These are phyloP conservation scores for Sporobolomyces phaffii DNA, from an alignment of 768 basidiomycete species.

Conservation along the genomic window DNA sequence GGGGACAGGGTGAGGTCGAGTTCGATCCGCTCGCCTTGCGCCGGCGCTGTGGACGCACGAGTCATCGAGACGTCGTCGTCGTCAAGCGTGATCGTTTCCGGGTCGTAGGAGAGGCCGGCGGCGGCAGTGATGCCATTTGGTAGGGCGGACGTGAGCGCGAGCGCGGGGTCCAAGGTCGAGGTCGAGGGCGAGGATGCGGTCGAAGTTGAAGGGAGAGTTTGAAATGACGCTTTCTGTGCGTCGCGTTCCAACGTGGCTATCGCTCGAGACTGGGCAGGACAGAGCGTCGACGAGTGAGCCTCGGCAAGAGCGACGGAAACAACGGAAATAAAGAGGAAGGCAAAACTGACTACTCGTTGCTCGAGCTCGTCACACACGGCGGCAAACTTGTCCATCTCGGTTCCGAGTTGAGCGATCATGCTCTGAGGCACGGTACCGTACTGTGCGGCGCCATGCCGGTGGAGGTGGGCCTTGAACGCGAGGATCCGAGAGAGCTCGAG, in stretches of 20 bases:
- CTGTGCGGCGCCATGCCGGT: background rate
- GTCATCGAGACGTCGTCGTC: background rate
- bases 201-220: background rate
- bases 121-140: background rate
- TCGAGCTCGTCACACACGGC: background rate
- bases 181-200: too few species aligned
- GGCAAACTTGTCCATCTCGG: slow-evolving; percentile 14
- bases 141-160: background rate
- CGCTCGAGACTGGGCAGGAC: too few species aligned
- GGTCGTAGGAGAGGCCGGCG: background rate
- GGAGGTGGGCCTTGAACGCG: slow-evolving; percentile 17
- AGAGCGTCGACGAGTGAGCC: too few species aligned
- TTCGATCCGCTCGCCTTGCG: background rate
- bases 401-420: background rate
- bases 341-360: background rate
- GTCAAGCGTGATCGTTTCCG: background rate
- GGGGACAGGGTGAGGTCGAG: slow-evolving; percentile 28
- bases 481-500: slow-evolving; percentile 20
- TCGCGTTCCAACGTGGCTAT: slow-evolving; percentile 27
- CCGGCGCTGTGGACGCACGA: too few species aligned
- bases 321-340: too few species aligned
- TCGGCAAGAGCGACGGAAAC: too few species aligned
- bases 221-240: background rate
- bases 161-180: too few species aligned
- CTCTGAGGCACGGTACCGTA: background rate